These are phyloP conservation scores for Anisodus acutangulus DNA, from an alignment of 257 asterid genomes.

Conservation along the genomic window DNA sequence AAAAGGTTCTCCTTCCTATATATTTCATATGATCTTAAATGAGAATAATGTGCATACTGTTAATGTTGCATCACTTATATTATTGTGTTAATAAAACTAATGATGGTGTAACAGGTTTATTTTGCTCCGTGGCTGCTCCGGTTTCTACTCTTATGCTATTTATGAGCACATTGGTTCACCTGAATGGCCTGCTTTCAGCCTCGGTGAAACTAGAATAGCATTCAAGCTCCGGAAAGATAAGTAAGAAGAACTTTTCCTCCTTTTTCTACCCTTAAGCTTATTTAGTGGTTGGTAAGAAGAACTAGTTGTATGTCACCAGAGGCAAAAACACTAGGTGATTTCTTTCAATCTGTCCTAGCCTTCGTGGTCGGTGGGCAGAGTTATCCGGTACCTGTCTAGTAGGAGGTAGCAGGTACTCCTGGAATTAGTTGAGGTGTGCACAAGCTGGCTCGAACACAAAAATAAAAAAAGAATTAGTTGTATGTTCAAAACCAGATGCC, in stretches of 20 bases:
- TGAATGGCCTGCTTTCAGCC: conserved; percentile 83
- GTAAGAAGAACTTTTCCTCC: conserved; percentile 37
- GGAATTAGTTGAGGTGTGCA: not conserved
- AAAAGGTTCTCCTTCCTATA: conserved; percentile 52
- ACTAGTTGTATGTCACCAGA: not conserved
- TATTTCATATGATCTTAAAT: not conserved
- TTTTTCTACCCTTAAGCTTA: not conserved
- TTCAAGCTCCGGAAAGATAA: conserved; percentile 82
- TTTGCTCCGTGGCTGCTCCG: conserved; percentile 71
- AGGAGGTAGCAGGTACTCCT: not conserved
- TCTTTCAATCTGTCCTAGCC: not conserved
- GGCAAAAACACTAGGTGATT: not conserved
- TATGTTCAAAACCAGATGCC: not conserved
- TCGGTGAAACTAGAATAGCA: conserved; percentile 71
- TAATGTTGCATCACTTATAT: not conserved
- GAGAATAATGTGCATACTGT: not conserved
- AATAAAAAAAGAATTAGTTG: not conserved
- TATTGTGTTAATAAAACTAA: not conserved
- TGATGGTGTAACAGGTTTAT: conserved; percentile 51
- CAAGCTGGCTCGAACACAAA: not conserved
- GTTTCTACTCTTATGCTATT: conserved; percentile 77
- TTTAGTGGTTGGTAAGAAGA: not conserved
- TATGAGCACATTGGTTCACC: conserved; percentile 69
- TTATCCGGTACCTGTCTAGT: not conserved
- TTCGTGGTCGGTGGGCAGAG: not conserved